A percentile compares a stretch with the other conserved stretches of the same genome.
Evolutionary conservation across 768 basidiomycete genomes (phyloP).

Genomic region (Glaciozyma antarctica): DNA sequence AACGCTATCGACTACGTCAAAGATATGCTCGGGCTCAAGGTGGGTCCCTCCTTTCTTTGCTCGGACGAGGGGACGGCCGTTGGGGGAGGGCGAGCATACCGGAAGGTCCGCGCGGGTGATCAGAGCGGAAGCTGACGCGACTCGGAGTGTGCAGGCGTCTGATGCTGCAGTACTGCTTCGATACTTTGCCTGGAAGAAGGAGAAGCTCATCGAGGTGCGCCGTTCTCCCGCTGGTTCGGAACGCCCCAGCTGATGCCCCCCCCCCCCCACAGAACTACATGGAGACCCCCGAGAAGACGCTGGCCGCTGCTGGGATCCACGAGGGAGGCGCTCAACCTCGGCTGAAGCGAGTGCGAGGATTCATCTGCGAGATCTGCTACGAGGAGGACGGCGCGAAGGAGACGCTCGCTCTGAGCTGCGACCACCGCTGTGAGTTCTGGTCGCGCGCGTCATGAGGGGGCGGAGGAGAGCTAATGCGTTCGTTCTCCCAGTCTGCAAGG

Average conservation of each 20-base stretch:
- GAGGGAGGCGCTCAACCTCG: constrained; percentile 35
- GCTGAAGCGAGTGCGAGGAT: constrained; percentile 45
- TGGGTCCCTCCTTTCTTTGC: constrained; percentile 38
- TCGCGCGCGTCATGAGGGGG: background rate
- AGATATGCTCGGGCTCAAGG: constrained; percentile 79
- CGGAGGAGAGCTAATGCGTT: background rate
- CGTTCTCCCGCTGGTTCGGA: background rate
- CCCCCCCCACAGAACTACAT: constrained; percentile 50
- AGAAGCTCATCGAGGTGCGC: constrained; percentile 76
- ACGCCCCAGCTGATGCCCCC: background rate
- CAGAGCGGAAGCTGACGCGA: too few species aligned
- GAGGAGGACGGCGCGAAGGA: constrained; percentile 54
- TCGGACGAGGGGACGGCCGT: background rate
- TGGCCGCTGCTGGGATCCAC: constrained; percentile 62
- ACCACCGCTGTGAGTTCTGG: constrained; percentile 75
- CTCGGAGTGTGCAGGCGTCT: constrained; percentile 45
- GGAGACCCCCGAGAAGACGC: constrained; percentile 70
- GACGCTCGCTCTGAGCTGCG: constrained; percentile 66
- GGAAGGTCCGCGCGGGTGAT: background rate
- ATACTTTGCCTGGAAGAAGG: constrained; percentile 87
- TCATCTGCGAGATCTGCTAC: constrained; percentile 90
- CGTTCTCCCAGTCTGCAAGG: constrained; percentile 35
- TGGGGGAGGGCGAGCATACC: too few species aligned
- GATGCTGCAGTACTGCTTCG: constrained; percentile 70
- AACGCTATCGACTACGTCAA: constrained; percentile 75